phyloP scores from a whole-genome alignment of 108 stramenopile genomes.

The Pseudonitzschia multistriata region DNA sequence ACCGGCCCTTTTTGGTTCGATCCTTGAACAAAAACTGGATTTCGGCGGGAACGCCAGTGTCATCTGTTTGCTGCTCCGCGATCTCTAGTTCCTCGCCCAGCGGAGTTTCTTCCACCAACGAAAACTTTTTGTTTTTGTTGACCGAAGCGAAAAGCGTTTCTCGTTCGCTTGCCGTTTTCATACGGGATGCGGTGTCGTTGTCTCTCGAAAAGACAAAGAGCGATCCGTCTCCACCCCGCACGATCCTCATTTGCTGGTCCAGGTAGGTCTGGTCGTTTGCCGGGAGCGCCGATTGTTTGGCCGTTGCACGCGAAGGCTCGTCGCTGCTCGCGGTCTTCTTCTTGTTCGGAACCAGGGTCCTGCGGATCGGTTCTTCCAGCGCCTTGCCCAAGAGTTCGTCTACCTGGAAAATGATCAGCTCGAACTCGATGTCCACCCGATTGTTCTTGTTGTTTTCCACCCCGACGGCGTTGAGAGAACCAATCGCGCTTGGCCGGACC shows the following conservation, averaged over 20 bases:
- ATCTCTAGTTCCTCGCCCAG: background rate
- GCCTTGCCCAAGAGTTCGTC: conserved; percentile 1
- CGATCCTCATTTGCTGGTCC: conserved; percentile 33
- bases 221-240: conserved; percentile 27
- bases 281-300: conserved; percentile 3
- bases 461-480: background rate
- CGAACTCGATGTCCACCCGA: conserved; percentile 12
- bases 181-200: conserved; percentile 18
- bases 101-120: background rate
- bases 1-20: background rate
- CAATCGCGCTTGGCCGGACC: background rate
- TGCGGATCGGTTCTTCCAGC: conserved; percentile 1
- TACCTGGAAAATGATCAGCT: background rate
- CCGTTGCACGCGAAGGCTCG: too few species aligned
- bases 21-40: conserved; percentile 10
- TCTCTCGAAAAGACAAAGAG: conserved; percentile 19
- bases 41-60: background rate
- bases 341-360: conserved; percentile 3
- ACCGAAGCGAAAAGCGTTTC: background rate
- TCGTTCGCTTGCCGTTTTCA: conserved; percentile 1
- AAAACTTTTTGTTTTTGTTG: too few species aligned
- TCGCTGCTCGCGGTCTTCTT: background rate
- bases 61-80: background rate
- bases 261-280: conserved; percentile 34
- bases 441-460: conserved; percentile 6